Evolutionary conservation across 495 filamentous ascomycete genomes (phyloP).

Genomic region (Aspergillus sclerotioniger): DNA sequence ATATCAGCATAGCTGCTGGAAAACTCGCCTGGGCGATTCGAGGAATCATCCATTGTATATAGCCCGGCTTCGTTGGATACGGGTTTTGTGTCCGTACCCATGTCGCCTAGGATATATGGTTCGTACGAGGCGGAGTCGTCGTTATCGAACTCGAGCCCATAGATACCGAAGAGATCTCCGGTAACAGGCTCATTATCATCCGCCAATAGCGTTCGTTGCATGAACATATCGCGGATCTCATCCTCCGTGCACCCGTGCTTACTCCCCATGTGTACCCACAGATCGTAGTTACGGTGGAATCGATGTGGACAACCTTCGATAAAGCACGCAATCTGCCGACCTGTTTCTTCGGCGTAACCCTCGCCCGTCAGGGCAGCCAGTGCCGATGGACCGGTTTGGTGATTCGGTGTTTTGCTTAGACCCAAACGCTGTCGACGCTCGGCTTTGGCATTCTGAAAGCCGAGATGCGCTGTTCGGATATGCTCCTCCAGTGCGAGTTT

Average conservation of each 20-base stretch:
- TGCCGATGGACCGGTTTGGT: constrained; percentile 28
- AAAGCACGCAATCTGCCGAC: constrained; percentile 56
- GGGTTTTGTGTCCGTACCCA: neutral
- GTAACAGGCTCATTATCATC: constrained; percentile 28
- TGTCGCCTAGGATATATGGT: constrained; percentile 12
- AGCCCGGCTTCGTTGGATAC: neutral
- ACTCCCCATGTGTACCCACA: constrained; percentile 61
- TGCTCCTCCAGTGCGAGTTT: constrained; percentile 80
- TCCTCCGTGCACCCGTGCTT: constrained; percentile 50
- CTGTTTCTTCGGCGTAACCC: constrained; percentile 52
- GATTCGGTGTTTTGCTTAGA: constrained; percentile 19
- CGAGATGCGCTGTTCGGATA: constrained; percentile 71
- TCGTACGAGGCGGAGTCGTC: constrained; percentile 22
- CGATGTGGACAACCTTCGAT: constrained; percentile 51
- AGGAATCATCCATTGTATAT: neutral
- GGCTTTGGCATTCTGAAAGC: constrained; percentile 47
- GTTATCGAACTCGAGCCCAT: constrained; percentile 43
- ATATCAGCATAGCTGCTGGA: constrained; percentile 19
- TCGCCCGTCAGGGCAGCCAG: constrained; percentile 57
- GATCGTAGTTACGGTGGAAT: constrained; percentile 67
- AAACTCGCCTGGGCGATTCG: neutral
- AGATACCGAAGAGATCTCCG: constrained; percentile 39
- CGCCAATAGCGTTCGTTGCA: constrained; percentile 38
- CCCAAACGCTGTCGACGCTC: constrained; percentile 41
- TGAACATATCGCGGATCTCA: constrained; percentile 49